phyloP scores from a whole-genome alignment of 73 alveolate genomes.

The Paramecium caudatum region DNA sequence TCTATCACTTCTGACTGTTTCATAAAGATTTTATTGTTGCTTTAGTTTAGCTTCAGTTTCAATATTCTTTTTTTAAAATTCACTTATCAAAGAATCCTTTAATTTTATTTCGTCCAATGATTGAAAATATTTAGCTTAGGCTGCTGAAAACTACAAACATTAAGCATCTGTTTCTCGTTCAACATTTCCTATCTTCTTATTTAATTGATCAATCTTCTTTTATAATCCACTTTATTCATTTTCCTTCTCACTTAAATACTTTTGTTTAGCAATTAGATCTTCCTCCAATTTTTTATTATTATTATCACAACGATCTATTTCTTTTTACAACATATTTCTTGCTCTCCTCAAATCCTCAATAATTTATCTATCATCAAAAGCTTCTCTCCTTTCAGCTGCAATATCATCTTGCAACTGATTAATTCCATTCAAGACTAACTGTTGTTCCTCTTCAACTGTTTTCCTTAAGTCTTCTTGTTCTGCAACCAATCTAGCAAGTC shows the following conservation, averaged over 20 bases:
- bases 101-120: conserved; percentile 94
- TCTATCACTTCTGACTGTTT: conserved; percentile 99
- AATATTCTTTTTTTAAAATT: conserved; percentile 92
- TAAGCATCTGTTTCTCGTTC: conserved; percentile 91
- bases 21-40: conserved; percentile 97
- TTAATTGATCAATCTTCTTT: conserved; percentile 82
- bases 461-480: conserved; percentile 63
- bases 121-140: conserved; percentile 90
- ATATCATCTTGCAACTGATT: conserved; percentile 76
- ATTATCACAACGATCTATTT: conserved; percentile 84
- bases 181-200: conserved; percentile 76
- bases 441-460: conserved; percentile 69
- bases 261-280: conserved; percentile 79
- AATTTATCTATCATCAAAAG: conserved; percentile 84
- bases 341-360: conserved; percentile 90
- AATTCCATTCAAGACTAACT: conserved; percentile 75
- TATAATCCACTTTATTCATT: conserved; percentile 77
- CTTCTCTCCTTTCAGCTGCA: conserved; percentile 80
- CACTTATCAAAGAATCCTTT: conserved; percentile 90
- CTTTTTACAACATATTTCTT: conserved; percentile 86
- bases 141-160: conserved; percentile 91
- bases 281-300: conserved; percentile 83
- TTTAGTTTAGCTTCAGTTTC: conserved; percentile 96
- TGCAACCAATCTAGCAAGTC: conserved; percentile 64
- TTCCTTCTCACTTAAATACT: conserved; percentile 78